Conservation (phyloP, 2,329 filamentous ascomycete species). For the Aspergillus floridensis region DNA sequence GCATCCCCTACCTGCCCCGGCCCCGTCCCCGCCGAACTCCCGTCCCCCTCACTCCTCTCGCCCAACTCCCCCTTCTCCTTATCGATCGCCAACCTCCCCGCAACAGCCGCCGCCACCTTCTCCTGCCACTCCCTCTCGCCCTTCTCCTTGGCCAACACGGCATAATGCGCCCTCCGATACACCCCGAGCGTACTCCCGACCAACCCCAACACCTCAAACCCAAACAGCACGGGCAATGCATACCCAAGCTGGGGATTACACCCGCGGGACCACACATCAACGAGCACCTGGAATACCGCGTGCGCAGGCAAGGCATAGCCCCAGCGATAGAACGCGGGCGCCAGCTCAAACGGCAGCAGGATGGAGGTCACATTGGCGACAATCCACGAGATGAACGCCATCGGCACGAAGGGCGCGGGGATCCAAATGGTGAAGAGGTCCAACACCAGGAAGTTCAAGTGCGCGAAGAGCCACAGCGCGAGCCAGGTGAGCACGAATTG, state of each 20-base stretch:
- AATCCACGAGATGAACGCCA: slow-evolving; percentile 47
- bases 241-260: slow-evolving; percentile 42
- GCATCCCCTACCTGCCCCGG: background rate
- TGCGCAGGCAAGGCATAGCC: slow-evolving; percentile 41
- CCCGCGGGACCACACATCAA: slow-evolving; percentile 44
- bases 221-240: slow-evolving; percentile 38
- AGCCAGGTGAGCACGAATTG: slow-evolving; percentile 48
- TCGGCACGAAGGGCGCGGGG: slow-evolving; percentile 42
- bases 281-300: slow-evolving; percentile 38
- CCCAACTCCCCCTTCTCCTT: background rate
- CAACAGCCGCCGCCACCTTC: background rate
- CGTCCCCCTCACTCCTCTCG: background rate
- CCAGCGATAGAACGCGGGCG: slow-evolving; percentile 41
- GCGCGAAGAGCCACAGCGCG: slow-evolving; percentile 45
- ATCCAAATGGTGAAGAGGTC: slow-evolving; percentile 47
- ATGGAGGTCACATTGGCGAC: slow-evolving; percentile 45
- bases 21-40: background rate
- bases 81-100: background rate
- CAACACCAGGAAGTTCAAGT: slow-evolving; percentile 46
- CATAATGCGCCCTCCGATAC: slow-evolving; percentile 13
- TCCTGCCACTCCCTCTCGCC: slow-evolving; percentile 7
- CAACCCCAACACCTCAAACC: slow-evolving; percentile 2
- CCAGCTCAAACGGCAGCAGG: slow-evolving; percentile 45
- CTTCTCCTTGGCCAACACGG: background rate
- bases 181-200: slow-evolving; percentile 5